These are phyloP conservation scores for Tricholoma terreum DNA, from an alignment of 768 basidiomycete species.

Conservation along the genomic window DNA sequence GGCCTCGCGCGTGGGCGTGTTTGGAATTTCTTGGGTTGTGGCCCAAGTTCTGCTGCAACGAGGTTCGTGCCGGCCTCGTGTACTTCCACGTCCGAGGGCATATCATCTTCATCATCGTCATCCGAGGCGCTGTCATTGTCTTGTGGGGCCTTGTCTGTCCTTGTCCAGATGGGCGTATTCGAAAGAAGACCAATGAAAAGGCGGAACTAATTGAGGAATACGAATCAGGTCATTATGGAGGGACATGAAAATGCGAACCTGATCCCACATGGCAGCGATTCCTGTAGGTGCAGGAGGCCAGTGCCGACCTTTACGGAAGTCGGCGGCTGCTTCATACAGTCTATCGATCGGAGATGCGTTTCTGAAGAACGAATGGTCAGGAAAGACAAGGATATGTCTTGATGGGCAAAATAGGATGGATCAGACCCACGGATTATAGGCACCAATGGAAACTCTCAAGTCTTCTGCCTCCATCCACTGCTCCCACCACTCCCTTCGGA, in stretches of 20 bases:
- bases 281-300: constrained; percentile 40
- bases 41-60: constrained; percentile 5
- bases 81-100: constrained; percentile 18
- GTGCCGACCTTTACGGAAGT: constrained; percentile 45
- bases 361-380: constrained; percentile 28
- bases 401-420: not conserved
- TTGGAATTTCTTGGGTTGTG: constrained; percentile 14
- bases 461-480: constrained; percentile 67
- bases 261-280: constrained; percentile 58
- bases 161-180: constrained; percentile 42
- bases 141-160: constrained; percentile 30
- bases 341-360: constrained; percentile 46
- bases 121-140: constrained; percentile 31
- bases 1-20: constrained; percentile 30
- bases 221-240: not conserved
- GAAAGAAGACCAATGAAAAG: constrained; percentile 57
- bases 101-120: constrained; percentile 29
- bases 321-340: constrained; percentile 53
- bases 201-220: constrained; percentile 46
- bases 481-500: constrained; percentile 57
- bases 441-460: constrained; percentile 34
- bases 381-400: not conserved
- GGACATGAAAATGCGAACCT: constrained; percentile 36
- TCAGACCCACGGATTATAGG: constrained; percentile 49
- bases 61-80: constrained; percentile 18